Base-by-base conservation (phyloP, 2,329 filamentous ascomycete species). In the Endocalyx cinctus region DNA sequence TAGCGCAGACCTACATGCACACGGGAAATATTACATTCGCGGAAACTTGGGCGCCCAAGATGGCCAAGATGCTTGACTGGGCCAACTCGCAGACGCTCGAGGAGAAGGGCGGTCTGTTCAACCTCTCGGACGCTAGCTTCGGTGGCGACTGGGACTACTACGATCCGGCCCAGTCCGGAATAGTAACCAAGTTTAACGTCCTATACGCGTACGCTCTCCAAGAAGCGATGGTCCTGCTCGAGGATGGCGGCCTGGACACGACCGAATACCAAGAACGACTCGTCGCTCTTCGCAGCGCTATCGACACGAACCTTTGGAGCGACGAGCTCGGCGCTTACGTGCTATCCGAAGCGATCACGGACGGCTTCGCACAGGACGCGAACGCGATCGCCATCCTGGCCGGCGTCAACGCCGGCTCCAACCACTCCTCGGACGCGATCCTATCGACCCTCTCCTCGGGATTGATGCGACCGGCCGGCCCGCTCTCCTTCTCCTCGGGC, bases 71-170 rank as follows among this genome's bases (percentile, higher is more conserved):
- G 58, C 46, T 60, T 2, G 54, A 60, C 31, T 60, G 54, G 57
- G 54, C 58, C 15, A 14, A 55, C 33, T 56, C 53, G 13, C 51
- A 59, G 30, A 37, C 42, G 2, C 30, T 36, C 4, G 34, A 45
- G 10, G n/a, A n/a, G n/a, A n/a, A n/a, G n/a, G 39, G 42, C 17
- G 48, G 50, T 1, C 38, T 57, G 1, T 50, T 59, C 41, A 53
- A 51, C 20, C 25, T 59, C 8, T 42, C 48, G 3, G 45, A 54
- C 13, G 16, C 43, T 5, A 43, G 41, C 1, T 46, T 59, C n/a
- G 52, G 47, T 1, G 53, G 55, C 1, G 57, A 60, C 25, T 60
- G 57, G 56, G 55, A 59, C 34, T 57, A 58, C 35, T 60, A 59
- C 37, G 55, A 60, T 17, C 48, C 52, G 1, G 7, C 41, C 4